These are phyloP conservation scores for Marsdenia floribunda DNA, from an alignment of 257 asterid species.

Conservation along the genomic window DNA sequence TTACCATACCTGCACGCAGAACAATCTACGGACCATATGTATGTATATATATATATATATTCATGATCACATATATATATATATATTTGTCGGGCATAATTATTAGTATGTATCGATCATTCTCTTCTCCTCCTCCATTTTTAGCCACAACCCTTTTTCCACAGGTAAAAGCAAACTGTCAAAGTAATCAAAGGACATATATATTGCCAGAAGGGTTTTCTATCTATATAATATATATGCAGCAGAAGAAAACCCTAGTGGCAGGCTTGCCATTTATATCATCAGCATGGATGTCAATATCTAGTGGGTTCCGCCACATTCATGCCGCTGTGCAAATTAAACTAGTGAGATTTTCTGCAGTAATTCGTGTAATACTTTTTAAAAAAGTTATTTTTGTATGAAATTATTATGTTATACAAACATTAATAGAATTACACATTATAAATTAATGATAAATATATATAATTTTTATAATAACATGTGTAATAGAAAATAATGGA, in stretches of 20 bases:
- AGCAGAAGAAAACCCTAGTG: not conserved
- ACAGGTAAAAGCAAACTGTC: not conserved
- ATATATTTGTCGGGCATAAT: not conserved
- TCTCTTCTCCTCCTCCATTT: not conserved
- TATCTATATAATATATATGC: not conserved
- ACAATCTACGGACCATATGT: constrained; percentile 6
- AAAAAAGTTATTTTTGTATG: no score
- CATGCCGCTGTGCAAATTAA: not conserved
- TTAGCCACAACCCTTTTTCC: not conserved
- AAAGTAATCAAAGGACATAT: not conserved
- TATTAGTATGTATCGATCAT: not conserved
- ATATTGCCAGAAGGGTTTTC: not conserved
- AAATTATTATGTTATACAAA: no score
- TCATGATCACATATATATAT: not conserved
- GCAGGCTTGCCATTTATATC: not conserved
- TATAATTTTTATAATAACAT: no score
- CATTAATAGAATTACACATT: no score
- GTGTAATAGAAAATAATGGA: no score
- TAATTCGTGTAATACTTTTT: no score
- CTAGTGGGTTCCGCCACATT: not conserved
- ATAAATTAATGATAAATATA: no score
- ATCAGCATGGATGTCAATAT: not conserved
- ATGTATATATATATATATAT: no score
- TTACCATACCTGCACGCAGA: constrained; percentile 8
- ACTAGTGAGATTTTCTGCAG: no score